Evolutionary conservation across 1,284 basidiomycete species (phyloP), one percentile per base, ranked within the genome.

Genomic region (Puccinia brachypodii): DNA sequence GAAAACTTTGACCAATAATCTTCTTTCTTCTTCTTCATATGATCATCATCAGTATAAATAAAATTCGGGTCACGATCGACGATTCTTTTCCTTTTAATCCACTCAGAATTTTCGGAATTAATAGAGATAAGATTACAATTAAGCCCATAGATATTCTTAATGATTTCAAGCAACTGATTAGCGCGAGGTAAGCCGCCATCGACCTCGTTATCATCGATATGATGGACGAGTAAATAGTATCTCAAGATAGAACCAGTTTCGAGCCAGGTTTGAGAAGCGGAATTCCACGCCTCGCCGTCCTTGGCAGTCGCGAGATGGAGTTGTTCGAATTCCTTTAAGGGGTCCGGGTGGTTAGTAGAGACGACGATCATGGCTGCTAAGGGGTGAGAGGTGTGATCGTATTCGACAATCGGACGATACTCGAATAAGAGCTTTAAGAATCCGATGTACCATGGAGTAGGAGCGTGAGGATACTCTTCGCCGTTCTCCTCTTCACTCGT

Each of bases 121-220:
- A 87, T 82, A 9, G 83, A 77, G 16, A 87, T 79, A 3, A 87
- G 60, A 44, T 85, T 85, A 62, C 85, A 86, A 64, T 87, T 84
- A 0, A 87, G 56, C 8, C 86, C 86, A 78, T 87, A 87, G 19
- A 84, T 84, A 80, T 82, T 84, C 16, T 84, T 84, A 62, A 87
- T 82, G 31, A 84, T 83, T 19, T 86, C 85, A 8, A 87, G 71
- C 3, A 87, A 76, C 38, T 83, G 83, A 53, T 83, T 82, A 0
- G 85, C 85, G 9, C 82, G 82, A 33, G 31, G 13, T 19, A n/a
- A 19, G 1, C 76, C 76, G 2, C 76, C 76, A 64, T 80, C 78
- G 1, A 53, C 42, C 11, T 80, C 78, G 0, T 80, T 58, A 13
- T 8, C 36, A 33, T 31, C 33, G 44, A 58, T 73, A 50, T 86